Conservation (phyloP, 2,329 filamentous ascomycete genomes). For the Colletotrichum echinochloae region DNA sequence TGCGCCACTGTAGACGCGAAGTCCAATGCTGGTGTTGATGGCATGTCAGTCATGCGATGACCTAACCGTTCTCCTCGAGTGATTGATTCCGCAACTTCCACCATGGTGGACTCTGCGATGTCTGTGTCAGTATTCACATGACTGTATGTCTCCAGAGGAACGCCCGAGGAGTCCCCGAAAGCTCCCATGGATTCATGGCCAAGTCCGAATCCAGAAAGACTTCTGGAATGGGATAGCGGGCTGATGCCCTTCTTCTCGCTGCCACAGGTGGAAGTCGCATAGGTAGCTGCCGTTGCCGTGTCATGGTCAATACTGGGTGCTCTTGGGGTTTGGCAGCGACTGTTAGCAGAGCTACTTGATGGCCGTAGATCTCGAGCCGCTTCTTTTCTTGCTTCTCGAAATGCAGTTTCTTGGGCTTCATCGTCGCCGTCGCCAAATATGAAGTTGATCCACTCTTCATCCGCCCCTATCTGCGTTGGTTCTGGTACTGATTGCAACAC, state of each 20-base stretch:
- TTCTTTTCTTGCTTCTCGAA: constrained; percentile 28
- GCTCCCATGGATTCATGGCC: background rate
- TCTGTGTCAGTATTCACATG: background rate
- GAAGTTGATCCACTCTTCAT: constrained; percentile 35
- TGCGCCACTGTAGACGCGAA: constrained; percentile 19
- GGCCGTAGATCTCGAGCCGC: constrained; percentile 20
- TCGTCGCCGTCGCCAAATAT: constrained; percentile 28
- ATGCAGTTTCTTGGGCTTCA: constrained; percentile 4
- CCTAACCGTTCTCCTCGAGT: background rate
- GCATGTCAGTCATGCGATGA: background rate
- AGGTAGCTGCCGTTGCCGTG: constrained; percentile 4
- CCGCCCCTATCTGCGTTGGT: background rate
- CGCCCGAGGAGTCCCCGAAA: background rate
- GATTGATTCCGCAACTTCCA: background rate
- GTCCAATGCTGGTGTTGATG: constrained; percentile 17
- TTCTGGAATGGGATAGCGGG: background rate
- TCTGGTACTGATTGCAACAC: background rate
- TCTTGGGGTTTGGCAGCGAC: no score
- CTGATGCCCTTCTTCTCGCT: background rate
- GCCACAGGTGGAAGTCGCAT: background rate
- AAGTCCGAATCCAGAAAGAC: background rate
- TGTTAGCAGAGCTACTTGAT: constrained; percentile 8
- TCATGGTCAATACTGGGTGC: background rate
- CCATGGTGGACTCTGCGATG: background rate
- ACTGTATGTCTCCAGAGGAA: background rate